Base-by-base conservation (phyloP, 768 basidiomycete genomes). In the Termitomyces sp. region DNA sequence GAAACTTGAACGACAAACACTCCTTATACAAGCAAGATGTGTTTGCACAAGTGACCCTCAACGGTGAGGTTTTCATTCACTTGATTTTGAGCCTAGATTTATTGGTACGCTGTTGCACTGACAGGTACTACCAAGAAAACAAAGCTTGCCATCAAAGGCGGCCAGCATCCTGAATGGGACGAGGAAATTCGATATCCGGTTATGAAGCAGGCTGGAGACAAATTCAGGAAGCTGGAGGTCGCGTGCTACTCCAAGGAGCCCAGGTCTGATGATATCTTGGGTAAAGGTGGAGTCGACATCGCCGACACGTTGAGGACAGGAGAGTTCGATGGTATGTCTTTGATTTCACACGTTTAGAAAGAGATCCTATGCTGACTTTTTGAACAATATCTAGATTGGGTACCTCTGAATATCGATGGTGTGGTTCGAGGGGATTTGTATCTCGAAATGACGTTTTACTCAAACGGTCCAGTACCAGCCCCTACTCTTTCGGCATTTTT, bases 111-210 rank as follows among this genome's bases (percentile, higher is more conserved):
- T 32, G 20, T 13, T 20, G 22, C 49, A 40, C 7, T 24, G 58
- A 72, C 76, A 70, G 84, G 85, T 40, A 74, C 75, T 18, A 85
- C 80, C 53, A 84, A 90, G 66, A 81, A 81, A 57, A 94, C 92
- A 0, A 77, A 81, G 54, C 79, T 86, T 58, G 88, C 92, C 65
- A 77, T 85, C 63, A 92, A 87, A 67, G 94, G 94, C 2, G 95
- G 95, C 0, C 95, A 98, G 67, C 89, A 92, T 70, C 95, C 95
- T 2, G 83, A 87, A 58, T 98, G 94, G 93, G 94, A 97, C 67
- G 85, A 85, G 35, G 94, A 97, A 70, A 70, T 95, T 53, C 83
- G 92, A 44, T 86, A 94, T 69, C 80, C 86, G 6, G 77, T 98
- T 48, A 69, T 81, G 63, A 84, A 83, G 64, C 80, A 81, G n/a